Base-by-base conservation (phyloP, 192 early-diverging fungal genomes). In the Jimgerdemannia lactiflua region DNA sequence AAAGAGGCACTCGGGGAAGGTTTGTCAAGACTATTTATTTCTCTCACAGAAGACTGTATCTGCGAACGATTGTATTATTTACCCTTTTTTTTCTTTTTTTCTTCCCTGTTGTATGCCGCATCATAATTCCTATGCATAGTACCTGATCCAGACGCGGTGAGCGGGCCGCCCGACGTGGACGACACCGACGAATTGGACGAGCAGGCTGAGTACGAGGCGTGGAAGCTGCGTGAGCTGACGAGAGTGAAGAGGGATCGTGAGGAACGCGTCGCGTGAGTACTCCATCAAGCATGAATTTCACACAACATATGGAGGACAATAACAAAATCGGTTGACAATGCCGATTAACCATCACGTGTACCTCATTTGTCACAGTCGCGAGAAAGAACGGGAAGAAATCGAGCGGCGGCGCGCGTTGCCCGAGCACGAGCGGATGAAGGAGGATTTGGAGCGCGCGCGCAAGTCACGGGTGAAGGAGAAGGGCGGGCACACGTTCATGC, bases 151-250 rank as follows among this genome's bases (percentile, higher is more conserved):
- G 74, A 75, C 17, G 66, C 74, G 17, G 42, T 49, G 10, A 49
- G 65, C 69, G 74, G 74, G 11, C 74, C 74, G 29, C 74, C 74
- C 14, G 89, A 90, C 39, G 89, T 96, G 1, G 97, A 97, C 81
- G 97, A 99, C 85, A 96, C 94, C 0, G 97, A 99, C 82, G 94
- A 90, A 19, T 40, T 95, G 4, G 92, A 98, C 76, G 91, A 94
- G 70, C 91, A 93, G 29, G 94, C 91, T 4, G 97, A 99, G 80
- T 95, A 91, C 84, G 92, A 91, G 59, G 89, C 91, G 0, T 99
- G 97, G 97, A 94, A 93, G 75, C 82, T 95, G 39, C 92, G 97
- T 44, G 97, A 99, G 80, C 79, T 98, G 66, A 86, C 80, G 67
- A 88, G 97, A 69, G 92, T 98, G 75, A 95, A 97, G 70, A 91